Conservation (phyloP, 2,329 filamentous ascomycete species). For the Immersiporthe knoxdaviesiana region DNA sequence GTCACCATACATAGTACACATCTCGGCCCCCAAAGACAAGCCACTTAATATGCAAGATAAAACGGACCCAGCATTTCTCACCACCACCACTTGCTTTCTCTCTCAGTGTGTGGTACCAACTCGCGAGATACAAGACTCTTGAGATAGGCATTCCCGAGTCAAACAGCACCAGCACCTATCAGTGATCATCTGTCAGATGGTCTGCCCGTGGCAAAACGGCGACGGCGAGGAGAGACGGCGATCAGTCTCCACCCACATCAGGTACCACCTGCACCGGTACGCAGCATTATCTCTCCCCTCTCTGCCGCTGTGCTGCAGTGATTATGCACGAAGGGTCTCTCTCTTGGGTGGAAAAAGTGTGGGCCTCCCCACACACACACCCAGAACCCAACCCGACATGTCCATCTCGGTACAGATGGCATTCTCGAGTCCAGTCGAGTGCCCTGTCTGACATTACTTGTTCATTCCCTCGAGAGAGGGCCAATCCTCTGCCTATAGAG, state of each 20-base stretch:
- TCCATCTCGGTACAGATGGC: conserved; percentile 10
- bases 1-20: neutral
- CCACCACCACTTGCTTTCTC: too few relatives aligned
- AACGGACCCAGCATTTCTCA: too few relatives aligned
- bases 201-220: conserved; percentile 13
- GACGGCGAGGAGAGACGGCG: neutral
- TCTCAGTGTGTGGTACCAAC: too few relatives aligned
- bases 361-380: too few relatives aligned
- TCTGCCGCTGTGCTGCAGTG: neutral
- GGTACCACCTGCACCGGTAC: neutral
- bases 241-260: conserved; percentile 5
- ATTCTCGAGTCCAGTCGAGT: conserved; percentile 10
- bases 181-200: conserved; percentile 16
- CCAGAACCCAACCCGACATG: neutral
- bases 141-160: neutral
- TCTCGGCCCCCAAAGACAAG: too few relatives aligned
- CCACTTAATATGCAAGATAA: too few relatives aligned
- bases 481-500: neutral
- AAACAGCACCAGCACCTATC: neutral
- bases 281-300: neutral
- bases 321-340: conserved; percentile 22
- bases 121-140: too few relatives aligned
- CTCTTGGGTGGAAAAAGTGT: neutral
- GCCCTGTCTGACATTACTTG: neutral
- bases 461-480: neutral